Evolutionary conservation across 1,284 basidiomycete genomes (phyloP).

Genomic region (Trichosporon sp.): DNA sequence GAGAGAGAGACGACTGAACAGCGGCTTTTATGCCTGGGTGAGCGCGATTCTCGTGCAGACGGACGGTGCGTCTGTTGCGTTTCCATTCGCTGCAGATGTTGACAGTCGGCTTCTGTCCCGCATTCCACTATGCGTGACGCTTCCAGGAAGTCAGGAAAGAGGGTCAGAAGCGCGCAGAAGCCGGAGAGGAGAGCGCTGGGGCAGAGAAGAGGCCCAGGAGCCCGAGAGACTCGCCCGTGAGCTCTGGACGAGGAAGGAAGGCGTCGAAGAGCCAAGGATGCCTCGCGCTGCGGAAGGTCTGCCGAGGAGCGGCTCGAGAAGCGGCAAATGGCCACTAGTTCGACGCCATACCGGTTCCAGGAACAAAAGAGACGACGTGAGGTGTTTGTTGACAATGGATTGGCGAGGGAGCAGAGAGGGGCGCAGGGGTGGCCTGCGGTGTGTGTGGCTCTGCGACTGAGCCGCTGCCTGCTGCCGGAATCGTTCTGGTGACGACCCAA

Average conservation of each 20-base stretch:
- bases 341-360: slow-evolving; percentile 5
- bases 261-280: neutral
- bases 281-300: neutral
- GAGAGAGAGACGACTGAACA: neutral
- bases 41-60: neutral
- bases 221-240: too few relatives aligned
- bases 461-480: too few relatives aligned
- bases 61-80: neutral
- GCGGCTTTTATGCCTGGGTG: neutral
- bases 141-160: neutral
- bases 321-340: neutral
- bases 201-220: too few relatives aligned
- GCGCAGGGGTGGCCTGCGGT: neutral
- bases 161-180: neutral
- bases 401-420: neutral
- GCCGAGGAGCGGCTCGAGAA: neutral
- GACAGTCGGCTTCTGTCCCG: neutral
- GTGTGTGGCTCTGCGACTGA: too few relatives aligned
- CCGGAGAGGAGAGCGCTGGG: too few relatives aligned
- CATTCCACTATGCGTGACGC: neutral
- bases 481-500: too few relatives aligned
- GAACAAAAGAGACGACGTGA: neutral
- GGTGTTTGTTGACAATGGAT: neutral
- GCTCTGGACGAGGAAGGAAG: too few relatives aligned
- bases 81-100: neutral